A percentile compares a stretch with the other conserved stretches of the same genome.
phyloP scores from a whole-genome alignment of 179 eudicot species.

The Silene coronaria region DNA sequence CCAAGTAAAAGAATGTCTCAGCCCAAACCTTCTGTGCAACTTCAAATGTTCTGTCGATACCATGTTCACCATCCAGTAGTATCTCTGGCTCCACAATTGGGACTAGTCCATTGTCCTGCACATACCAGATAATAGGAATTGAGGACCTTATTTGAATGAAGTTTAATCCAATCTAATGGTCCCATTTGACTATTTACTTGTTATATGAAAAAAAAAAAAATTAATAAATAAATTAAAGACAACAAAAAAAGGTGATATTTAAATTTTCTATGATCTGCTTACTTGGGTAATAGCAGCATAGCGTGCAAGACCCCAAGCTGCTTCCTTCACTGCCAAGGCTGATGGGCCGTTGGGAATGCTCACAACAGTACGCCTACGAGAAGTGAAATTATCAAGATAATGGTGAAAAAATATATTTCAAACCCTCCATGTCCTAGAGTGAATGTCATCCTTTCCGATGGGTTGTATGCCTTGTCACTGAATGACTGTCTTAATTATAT shows the following conservation, averaged over 20 bases:
- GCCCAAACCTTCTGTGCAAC: constrained; percentile 84
- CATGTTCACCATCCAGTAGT: constrained; percentile 85
- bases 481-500: not conserved
- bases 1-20: constrained; percentile 73
- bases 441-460: not conserved
- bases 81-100: constrained; percentile 97
- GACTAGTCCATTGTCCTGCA: constrained; percentile 81
- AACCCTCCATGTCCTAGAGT: not conserved
- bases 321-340: constrained; percentile 90
- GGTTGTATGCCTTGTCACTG: not conserved
- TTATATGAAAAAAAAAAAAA: not conserved
- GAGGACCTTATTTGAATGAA: not conserved
- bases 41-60: constrained; percentile 81
- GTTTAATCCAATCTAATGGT: not conserved
- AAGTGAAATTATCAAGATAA: not conserved
- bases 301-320: constrained; percentile 96
- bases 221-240: no score
- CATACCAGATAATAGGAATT: not conserved
- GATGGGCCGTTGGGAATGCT: constrained; percentile 99
- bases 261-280: constrained; percentile 16
- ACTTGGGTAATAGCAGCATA: constrained; percentile 86
- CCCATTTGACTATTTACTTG: not conserved
- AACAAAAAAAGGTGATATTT: not conserved
- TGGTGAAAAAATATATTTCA: not conserved
- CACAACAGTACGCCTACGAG: constrained; percentile 82